phyloP scores from a whole-genome alignment of 257 asterid species.

The Pogostemon cablin region DNA sequence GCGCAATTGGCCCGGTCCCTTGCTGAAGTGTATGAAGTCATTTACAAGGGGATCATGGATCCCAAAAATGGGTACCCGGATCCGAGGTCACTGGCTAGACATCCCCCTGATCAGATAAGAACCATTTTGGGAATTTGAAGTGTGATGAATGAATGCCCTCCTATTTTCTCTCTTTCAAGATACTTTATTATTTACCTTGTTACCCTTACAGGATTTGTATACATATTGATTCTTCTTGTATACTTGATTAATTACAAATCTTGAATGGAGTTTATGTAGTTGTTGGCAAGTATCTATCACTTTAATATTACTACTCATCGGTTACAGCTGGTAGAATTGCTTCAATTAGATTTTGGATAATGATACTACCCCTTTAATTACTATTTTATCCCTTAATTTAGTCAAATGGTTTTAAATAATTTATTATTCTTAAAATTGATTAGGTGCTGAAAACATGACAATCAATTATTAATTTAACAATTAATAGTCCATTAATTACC shows the following conservation, averaged over 20 bases:
- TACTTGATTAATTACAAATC: conserved; percentile 8
- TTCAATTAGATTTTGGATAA: no score
- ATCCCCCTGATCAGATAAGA: conserved; percentile 93
- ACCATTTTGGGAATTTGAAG: conserved; percentile 90
- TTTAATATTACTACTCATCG: no score
- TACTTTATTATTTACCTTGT: background rate
- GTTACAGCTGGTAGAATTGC: no score
- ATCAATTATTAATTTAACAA: no score
- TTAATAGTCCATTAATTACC: no score
- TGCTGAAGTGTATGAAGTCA: conserved; percentile 77
- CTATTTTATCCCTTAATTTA: no score
- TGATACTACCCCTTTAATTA: no score
- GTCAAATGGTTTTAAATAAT: no score
- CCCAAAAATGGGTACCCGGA: conserved; percentile 72
- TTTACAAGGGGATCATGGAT: conserved; percentile 77
- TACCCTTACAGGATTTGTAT: conserved; percentile 23
- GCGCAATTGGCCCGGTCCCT: conserved; percentile 63
- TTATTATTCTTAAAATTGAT: no score
- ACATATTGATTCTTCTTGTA: conserved; percentile 23
- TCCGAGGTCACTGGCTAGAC: conserved; percentile 89
- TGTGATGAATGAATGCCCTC: background rate
- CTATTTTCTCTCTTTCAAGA: background rate
- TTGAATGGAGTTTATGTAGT: conserved; percentile 14
- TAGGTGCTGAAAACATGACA: no score
- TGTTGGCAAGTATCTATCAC: background rate